Conservation (phyloP, 805 yeast genomes). For the Nakazawaea wyomingensis region DNA sequence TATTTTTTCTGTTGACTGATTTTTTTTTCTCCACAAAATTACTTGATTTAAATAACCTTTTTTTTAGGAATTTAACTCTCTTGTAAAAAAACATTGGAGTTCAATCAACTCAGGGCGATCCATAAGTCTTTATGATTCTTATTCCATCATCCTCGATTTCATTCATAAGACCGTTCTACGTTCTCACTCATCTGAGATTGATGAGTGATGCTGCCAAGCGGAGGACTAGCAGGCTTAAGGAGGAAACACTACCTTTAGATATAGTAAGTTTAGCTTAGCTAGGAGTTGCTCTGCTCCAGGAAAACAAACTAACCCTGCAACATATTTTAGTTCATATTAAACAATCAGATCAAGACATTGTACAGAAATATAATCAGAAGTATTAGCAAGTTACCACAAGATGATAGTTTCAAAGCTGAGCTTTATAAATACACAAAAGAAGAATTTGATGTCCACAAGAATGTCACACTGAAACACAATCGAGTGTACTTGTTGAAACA, state of each 20-base stretch:
- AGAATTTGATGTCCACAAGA: conserved; percentile 23
- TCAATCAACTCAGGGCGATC: too few species aligned
- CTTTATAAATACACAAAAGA: conserved; percentile 24
- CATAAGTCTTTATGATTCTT: too few species aligned
- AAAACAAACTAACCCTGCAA: too few species aligned
- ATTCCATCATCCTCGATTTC: too few species aligned
- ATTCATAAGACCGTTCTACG: too few species aligned
- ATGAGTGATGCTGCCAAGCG: background rate
- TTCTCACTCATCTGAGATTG: background rate
- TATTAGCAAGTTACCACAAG: conserved; percentile 21
- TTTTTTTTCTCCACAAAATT: background rate
- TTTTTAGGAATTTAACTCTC: too few species aligned
- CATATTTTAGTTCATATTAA: conserved; percentile 23
- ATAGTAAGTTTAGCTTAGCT: background rate
- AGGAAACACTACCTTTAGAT: background rate
- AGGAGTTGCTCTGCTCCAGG: too few species aligned
- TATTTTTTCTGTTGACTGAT: background rate
- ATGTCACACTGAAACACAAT: conserved; percentile 22
- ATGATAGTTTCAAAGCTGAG: conserved; percentile 18
- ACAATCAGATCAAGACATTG: conserved; percentile 22
- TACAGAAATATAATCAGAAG: conserved; percentile 28
- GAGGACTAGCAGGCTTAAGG: background rate
- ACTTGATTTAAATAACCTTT: too few species aligned
- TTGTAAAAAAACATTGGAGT: background rate
- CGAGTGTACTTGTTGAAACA: conserved; percentile 25